Percentiles rank a stretch among this genome's conserved stretches.
Evolutionary conservation across 768 basidiomycete species (phyloP).

Genomic region (Epithele typhae): DNA sequence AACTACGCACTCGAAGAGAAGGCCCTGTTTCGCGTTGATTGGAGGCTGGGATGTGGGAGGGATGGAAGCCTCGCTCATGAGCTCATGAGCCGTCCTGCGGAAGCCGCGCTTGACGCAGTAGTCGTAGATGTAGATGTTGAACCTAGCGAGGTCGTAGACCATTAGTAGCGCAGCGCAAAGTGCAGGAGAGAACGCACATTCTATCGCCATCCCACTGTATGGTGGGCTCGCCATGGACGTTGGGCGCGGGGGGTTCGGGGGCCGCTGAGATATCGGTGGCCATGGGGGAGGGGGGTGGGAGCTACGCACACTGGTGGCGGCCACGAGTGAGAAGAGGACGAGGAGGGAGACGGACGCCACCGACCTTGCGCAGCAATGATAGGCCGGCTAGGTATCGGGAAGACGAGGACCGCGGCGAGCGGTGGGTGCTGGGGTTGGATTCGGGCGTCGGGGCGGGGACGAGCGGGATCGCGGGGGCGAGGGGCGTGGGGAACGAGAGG

Average conservation of each 20-base stretch:
- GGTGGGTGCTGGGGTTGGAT: not conserved
- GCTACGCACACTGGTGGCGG: slow-evolving; percentile 1
- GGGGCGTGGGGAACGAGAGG: slow-evolving; percentile 2
- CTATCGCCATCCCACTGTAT: slow-evolving; percentile 81
- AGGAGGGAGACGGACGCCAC: not conserved
- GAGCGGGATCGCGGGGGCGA: not conserved
- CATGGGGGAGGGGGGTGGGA: slow-evolving; percentile 9
- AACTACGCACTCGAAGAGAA: slow-evolving; percentile 81
- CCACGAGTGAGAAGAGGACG: not conserved
- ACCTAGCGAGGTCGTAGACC: slow-evolving; percentile 41
- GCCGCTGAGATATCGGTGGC: slow-evolving; percentile 13
- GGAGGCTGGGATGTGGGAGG: slow-evolving; percentile 60
- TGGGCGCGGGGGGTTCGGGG: not conserved
- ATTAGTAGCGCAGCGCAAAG: too few species aligned
- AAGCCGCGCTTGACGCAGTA: slow-evolving; percentile 82
- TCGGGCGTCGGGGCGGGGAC: slow-evolving; percentile 1
- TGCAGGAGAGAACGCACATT: slow-evolving; percentile 46
- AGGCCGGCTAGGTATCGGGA: not conserved
- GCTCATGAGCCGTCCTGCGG: slow-evolving; percentile 63
- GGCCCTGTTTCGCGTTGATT: slow-evolving; percentile 78
- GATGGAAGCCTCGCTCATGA: slow-evolving; percentile 64
- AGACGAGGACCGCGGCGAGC: not conserved
- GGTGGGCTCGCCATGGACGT: not conserved
- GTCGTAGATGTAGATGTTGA: slow-evolving; percentile 86
- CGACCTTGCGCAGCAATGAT: slow-evolving; percentile 18